Evolutionary conservation across 495 filamentous ascomycete genomes (phyloP).

Genomic region (Tuber borchii): DNA sequence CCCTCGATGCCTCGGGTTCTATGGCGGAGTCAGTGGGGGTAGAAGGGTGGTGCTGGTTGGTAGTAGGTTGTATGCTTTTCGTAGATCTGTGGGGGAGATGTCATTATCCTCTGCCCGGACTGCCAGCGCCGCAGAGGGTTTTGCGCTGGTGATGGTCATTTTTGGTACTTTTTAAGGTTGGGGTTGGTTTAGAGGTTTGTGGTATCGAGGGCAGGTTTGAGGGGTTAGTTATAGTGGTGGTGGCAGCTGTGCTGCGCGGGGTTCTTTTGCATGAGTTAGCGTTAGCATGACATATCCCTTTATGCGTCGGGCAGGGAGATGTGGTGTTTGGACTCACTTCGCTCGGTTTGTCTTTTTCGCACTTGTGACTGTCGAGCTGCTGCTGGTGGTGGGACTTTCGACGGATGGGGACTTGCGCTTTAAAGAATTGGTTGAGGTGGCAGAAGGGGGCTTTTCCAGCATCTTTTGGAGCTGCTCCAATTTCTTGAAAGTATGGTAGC

Average conservation of each 20-base stretch:
- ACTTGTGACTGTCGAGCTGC: background rate
- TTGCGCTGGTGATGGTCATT: constrained; percentile 18
- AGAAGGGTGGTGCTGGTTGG: constrained; percentile 35
- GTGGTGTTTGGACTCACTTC: constrained; percentile 11
- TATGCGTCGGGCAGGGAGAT: too few species aligned
- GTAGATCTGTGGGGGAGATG: constrained; percentile 55
- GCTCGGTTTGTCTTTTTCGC: background rate
- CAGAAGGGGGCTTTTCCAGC: constrained; percentile 6
- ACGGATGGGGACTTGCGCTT: constrained; percentile 7
- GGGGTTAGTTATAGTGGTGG: background rate
- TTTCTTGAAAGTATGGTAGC: constrained; percentile 31
- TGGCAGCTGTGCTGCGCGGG: background rate
- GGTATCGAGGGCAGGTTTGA: background rate
- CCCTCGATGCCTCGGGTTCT: constrained; percentile 4
- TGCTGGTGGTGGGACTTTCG: background rate
- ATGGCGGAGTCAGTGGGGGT: constrained; percentile 16
- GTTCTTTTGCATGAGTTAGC: background rate
- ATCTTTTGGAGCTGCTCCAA: constrained; percentile 36
- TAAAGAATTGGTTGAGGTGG: background rate
- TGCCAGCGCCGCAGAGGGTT: constrained; percentile 41
- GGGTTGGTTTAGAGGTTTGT: background rate
- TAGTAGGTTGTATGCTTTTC: constrained; percentile 52
- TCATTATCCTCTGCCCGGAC: constrained; percentile 55
- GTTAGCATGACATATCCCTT: constrained; percentile 35
- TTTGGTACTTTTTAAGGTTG: constrained; percentile 4